A percentile compares a stretch with the other conserved stretches of the same genome.
phyloP scores from a whole-genome alignment of 1,139 yeast genomes.

The Blastobotrys persicus region DNA sequence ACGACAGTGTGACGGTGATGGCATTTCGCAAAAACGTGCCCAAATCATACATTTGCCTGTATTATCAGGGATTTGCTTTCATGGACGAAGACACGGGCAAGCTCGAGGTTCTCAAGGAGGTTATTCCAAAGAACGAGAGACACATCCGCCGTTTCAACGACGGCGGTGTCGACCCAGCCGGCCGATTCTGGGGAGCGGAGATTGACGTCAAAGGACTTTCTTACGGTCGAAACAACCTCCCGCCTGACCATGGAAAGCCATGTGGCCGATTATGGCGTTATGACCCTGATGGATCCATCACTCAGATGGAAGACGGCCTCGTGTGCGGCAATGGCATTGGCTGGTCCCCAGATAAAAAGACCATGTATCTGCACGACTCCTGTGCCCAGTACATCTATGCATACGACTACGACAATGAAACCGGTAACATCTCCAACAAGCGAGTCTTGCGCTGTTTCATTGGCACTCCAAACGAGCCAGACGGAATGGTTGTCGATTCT shows the following conservation, averaged over 20 bases:
- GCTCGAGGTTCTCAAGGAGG: constrained; percentile 31
- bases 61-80: constrained; percentile 33
- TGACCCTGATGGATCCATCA: constrained; percentile 32
- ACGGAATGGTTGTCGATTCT: constrained; percentile 66
- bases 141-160: constrained; percentile 32
- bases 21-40: constrained; percentile 29
- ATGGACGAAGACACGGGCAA: constrained; percentile 36
- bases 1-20: constrained; percentile 33
- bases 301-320: constrained; percentile 25
- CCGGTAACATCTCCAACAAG: constrained; percentile 48
- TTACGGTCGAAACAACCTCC: constrained; percentile 24
- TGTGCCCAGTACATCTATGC: constrained; percentile 56
- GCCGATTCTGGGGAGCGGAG: constrained; percentile 31
- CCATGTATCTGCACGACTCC: constrained; percentile 72
- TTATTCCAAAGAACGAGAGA: constrained; percentile 31
- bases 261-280: constrained; percentile 40
- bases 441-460: constrained; percentile 41
- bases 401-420: constrained; percentile 54
- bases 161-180: constrained; percentile 37
- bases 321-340: constrained; percentile 62
- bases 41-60: constrained; percentile 32
- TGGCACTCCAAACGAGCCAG: constrained; percentile 58
- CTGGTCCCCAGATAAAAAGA: constrained; percentile 52
- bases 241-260: constrained; percentile 28
- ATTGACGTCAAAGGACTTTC: constrained; percentile 36